A percentile compares a stretch with the other conserved stretches of the same genome.
phyloP scores from a whole-genome alignment of 2,329 filamentous ascomycete genomes.

The Aspergillus sp. region DNA sequence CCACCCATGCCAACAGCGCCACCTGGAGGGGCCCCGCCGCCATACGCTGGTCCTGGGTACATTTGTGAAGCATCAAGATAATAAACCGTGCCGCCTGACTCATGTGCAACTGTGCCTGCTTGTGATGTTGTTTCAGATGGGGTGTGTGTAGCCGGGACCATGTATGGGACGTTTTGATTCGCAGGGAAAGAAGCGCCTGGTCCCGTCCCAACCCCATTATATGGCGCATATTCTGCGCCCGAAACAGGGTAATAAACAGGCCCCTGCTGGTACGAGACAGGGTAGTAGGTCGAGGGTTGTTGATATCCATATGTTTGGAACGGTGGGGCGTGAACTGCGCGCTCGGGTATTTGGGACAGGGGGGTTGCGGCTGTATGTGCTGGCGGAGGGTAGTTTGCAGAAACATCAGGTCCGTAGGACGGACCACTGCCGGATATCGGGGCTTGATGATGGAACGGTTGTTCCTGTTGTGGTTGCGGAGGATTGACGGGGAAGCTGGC shows the following conservation, averaged over 20 bases:
- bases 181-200: slow-evolving; percentile 57
- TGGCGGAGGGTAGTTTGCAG: slow-evolving; percentile 57
- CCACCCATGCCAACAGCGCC: slow-evolving; percentile 70
- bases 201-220: slow-evolving; percentile 45
- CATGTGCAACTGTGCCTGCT: slow-evolving; percentile 69
- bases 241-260: slow-evolving; percentile 68
- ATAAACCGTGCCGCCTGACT: slow-evolving; percentile 94
- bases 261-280: slow-evolving; percentile 57
- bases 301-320: slow-evolving; percentile 76
- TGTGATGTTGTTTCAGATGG: slow-evolving; percentile 46
- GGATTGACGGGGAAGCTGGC: slow-evolving; percentile 60
- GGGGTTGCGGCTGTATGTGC: slow-evolving; percentile 70
- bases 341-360: slow-evolving; percentile 86
- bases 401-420: slow-evolving; percentile 54
- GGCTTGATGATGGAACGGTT: slow-evolving; percentile 94
- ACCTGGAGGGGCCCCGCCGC: slow-evolving; percentile 48
- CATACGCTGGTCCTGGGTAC: slow-evolving; percentile 49
- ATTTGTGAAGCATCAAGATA: slow-evolving; percentile 84
- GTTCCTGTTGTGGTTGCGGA: slow-evolving; percentile 67
- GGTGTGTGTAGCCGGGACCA: slow-evolving; percentile 27
- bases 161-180: slow-evolving; percentile 48
- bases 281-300: slow-evolving; percentile 58
- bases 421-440: slow-evolving; percentile 69
- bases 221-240: slow-evolving; percentile 40
- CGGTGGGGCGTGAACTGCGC: slow-evolving; percentile 83